A percentile compares a stretch with the other conserved stretches of the same genome.
Evolutionary conservation across 768 basidiomycete genomes (phyloP).

Genomic region (Lepiota venenata): DNA sequence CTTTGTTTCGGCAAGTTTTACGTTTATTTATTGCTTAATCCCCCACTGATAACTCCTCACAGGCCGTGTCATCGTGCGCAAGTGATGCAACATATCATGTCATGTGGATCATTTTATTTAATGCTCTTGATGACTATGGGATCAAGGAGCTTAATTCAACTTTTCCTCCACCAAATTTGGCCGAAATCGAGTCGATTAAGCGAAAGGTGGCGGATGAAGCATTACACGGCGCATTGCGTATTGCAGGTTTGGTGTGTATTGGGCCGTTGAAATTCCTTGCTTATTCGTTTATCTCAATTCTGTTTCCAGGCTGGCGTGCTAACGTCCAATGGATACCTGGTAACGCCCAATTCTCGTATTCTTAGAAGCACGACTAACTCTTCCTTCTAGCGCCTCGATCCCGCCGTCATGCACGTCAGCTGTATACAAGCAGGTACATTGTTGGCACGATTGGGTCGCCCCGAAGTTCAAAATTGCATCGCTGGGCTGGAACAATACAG

Average conservation of each 20-base stretch:
- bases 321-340: conserved; percentile 85
- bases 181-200: conserved; percentile 60
- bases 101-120: conserved; percentile 86
- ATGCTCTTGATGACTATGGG: conserved; percentile 82
- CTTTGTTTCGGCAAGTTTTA: conserved; percentile 59
- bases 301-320: conserved; percentile 67
- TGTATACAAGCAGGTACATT: conserved; percentile 82
- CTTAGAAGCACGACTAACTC: conserved; percentile 5
- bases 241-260: conserved; percentile 75
- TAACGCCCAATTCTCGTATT: conserved; percentile 28
- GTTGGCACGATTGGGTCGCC: conserved; percentile 77
- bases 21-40: conserved; percentile 6
- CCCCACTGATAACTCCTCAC: conserved; percentile 9
- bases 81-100: conserved; percentile 90
- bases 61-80: conserved; percentile 60
- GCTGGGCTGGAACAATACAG: conserved; percentile 86
- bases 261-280: conserved; percentile 1
- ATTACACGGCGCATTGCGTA: conserved; percentile 79
- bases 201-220: conserved; percentile 78
- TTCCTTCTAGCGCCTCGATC: conserved; percentile 63
- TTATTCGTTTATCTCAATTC: background rate
- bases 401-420: conserved; percentile 86
- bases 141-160: conserved; percentile 64
- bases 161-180: conserved; percentile 32
- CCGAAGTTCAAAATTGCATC: conserved; percentile 82